Percentiles rank a stretch among this genome's conserved stretches.
Evolutionary conservation across 2,329 filamentous ascomycete genomes (phyloP).

Genomic region (Tolypocladium amazonense): DNA sequence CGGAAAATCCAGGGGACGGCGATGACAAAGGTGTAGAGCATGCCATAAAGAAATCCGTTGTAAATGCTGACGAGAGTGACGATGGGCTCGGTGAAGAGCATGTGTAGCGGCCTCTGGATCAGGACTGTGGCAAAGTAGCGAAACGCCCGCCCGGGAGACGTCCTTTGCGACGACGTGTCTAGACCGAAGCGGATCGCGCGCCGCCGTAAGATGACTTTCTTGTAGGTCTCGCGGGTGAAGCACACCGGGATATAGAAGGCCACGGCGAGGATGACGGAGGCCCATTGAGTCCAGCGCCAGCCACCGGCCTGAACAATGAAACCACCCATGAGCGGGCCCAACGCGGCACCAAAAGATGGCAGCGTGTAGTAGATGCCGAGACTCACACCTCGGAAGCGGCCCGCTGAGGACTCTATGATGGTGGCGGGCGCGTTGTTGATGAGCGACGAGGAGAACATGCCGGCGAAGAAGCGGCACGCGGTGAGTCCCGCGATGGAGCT

Average conservation of each 20-base stretch:
- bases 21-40: constrained; percentile 49
- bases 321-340: constrained; percentile 55
- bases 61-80: constrained; percentile 56
- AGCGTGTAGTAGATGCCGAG: constrained; percentile 53
- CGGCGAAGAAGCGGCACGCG: constrained; percentile 60
- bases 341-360: constrained; percentile 54
- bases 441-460: constrained; percentile 50
- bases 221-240: constrained; percentile 53
- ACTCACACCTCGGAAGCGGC: constrained; percentile 42
- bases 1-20: constrained; percentile 59
- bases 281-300: constrained; percentile 49
- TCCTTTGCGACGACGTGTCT: constrained; percentile 14
- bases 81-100: constrained; percentile 62
- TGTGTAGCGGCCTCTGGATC: constrained; percentile 53
- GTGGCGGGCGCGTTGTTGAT: constrained; percentile 53
- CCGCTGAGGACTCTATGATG: constrained; percentile 49
- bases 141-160: constrained; percentile 12
- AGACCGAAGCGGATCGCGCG: constrained; percentile 27
- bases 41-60: constrained; percentile 50
- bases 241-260: constrained; percentile 47
- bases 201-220: constrained; percentile 41
- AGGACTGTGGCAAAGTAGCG: constrained; percentile 27
- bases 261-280: constrained; percentile 24
- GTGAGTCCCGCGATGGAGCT: constrained; percentile 62
- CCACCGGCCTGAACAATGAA: constrained; percentile 54